A percentile compares a stretch with the other conserved stretches of the same genome.
Evolutionary conservation across 2,329 filamentous ascomycete genomes (phyloP).

Genomic region (Albophoma yamanashiensis): DNA sequence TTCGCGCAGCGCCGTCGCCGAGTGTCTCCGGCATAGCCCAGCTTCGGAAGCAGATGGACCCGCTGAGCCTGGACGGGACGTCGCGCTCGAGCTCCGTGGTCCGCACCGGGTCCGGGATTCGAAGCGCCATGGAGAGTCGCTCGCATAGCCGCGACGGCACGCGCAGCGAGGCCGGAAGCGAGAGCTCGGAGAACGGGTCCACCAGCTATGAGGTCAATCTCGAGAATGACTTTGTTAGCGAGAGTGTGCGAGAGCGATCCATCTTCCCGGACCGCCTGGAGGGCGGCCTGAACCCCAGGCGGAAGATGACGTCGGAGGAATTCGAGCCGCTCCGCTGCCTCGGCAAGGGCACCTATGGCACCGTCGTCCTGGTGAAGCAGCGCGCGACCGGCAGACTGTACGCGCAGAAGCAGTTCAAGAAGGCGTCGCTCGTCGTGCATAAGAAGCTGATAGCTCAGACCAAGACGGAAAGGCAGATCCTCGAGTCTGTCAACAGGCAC

Average conservation of each 20-base stretch:
- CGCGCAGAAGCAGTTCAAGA: conserved; percentile 97
- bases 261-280: conserved; percentile 36
- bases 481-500: conserved; percentile 92
- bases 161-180: conserved; percentile 40
- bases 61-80: conserved; percentile 53
- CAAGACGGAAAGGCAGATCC: conserved; percentile 87
- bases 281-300: conserved; percentile 42
- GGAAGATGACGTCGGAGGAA: conserved; percentile 86
- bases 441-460: conserved; percentile 96
- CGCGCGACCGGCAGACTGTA: conserved; percentile 77
- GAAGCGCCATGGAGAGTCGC: conserved; percentile 45
- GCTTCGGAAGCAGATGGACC: conserved; percentile 71
- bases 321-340: conserved; percentile 87
- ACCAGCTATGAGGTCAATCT: conserved; percentile 80
- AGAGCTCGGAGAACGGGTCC: conserved; percentile 53
- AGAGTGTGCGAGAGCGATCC: conserved; percentile 38
- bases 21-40: conserved; percentile 67
- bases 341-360: conserved; percentile 93
- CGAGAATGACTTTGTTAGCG: conserved; percentile 75
- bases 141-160: conserved; percentile 45
- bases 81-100: conserved; percentile 47
- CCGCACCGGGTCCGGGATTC: conserved; percentile 35
- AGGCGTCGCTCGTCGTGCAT: conserved; percentile 88
- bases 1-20: conserved; percentile 42
- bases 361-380: conserved; percentile 88